Conservation (phyloP, 345 rosid genomes). For the Hibiscus tridactylites region DNA sequence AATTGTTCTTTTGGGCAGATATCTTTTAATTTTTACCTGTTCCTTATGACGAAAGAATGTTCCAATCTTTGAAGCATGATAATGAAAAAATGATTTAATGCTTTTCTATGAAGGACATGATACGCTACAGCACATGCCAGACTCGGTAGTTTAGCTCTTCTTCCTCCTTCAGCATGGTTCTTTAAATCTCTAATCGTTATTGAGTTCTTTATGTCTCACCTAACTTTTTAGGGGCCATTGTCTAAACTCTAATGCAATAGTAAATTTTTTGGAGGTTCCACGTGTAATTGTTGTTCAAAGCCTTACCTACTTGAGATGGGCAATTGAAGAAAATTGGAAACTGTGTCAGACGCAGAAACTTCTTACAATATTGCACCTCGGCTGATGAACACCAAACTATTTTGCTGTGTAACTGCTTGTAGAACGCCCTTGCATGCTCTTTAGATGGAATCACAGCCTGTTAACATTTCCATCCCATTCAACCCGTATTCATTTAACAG, state of each 20-base stretch:
- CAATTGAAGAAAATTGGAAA: neutral
- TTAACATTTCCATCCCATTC: neutral
- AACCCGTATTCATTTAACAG: neutral
- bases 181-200: neutral
- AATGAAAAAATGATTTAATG: neutral
- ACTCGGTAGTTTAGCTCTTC: neutral
- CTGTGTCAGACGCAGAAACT: neutral
- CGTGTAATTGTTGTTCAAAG: neutral
- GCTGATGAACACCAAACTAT: neutral
- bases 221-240: neutral
- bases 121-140: neutral
- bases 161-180: neutral
- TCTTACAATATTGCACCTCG: neutral
- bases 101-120: neutral
- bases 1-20: too few relatives aligned
- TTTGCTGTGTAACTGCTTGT: neutral
- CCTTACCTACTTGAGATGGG: neutral
- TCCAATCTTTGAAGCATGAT: neutral
- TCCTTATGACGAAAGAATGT: neutral
- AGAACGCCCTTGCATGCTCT: neutral
- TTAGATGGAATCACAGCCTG: neutral
- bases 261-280: neutral
- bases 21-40: neutral
- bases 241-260: neutral
- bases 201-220: neutral